Conservation (phyloP, 495 filamentous ascomycete species). For the Talaromyces adpressus region DNA sequence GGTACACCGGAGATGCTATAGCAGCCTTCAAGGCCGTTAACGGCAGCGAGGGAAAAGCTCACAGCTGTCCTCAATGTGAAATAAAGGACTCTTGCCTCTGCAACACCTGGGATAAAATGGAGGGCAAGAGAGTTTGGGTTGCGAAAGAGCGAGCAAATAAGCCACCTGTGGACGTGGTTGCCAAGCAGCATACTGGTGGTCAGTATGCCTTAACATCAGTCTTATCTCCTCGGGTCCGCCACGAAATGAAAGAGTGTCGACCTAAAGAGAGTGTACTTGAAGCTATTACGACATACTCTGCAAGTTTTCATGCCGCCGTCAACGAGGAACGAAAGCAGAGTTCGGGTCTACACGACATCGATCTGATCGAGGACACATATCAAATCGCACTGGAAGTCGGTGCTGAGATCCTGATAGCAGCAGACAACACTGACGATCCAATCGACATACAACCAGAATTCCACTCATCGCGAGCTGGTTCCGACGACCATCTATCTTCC, state of each 20-base stretch:
- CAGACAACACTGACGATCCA: neutral
- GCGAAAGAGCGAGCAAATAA: neutral
- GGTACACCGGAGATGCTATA: conserved; percentile 1
- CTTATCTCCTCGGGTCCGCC: neutral
- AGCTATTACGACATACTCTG: neutral
- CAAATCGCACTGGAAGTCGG: neutral
- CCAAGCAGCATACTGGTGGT: neutral
- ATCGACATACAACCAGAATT: neutral
- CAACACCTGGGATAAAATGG: neutral
- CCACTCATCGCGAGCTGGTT: neutral
- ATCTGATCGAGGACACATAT: conserved; percentile 2
- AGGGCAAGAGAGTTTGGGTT: neutral
- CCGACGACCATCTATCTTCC: neutral
- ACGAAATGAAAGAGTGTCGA: neutral
- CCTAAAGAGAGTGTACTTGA: neutral
- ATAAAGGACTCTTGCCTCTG: neutral
- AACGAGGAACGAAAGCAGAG: neutral
- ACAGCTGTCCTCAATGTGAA: neutral
- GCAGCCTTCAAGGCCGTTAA: neutral
- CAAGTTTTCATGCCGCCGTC: neutral
- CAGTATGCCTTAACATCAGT: neutral
- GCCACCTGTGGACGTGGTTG: neutral
- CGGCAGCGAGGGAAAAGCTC: neutral
- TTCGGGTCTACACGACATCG: conserved; percentile 1
- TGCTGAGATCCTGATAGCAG: neutral